Base-by-base conservation (phyloP, 169 alveolate species). In the Plasmodium blacklocki region DNA sequence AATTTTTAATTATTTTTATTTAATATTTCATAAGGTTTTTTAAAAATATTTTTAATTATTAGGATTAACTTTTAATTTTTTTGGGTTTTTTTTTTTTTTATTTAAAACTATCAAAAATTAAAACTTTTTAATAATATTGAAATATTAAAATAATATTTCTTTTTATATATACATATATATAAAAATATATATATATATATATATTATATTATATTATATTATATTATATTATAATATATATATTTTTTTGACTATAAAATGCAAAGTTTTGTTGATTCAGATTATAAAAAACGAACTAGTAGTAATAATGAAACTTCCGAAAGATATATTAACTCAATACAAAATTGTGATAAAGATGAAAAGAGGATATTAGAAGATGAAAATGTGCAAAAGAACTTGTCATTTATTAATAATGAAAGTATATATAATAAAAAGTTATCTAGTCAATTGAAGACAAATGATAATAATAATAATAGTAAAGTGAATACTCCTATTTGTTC, bases 241-340 rank as follows among this genome's bases (percentile, higher is more conserved):
- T 52, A 47, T 9, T 39, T 39, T 39, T 39, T 39, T 39, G 47
- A 39, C 47, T 39, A 56, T 39, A 80, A 73, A 43, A 80, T 80
- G 90, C 85, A 80, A 80, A 80, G 59, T 58, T 49, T 45, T 59
- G 78, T 66, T 50, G 58, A 78, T 70, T 39, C 70, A 23, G 71
- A 18, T 58, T 39, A 67, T 19, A 78, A 15, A 23, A 64, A 21
- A 68, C 21, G 12, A 11, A 50, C 23, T 56, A 63, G n/a, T 49
- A 39, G 9, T 39, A 39, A 39, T 39, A 43, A 68, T 80, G 67
- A n/a, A 80, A 67, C 15, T 80, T 80, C 73, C 15, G 68, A 54
- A 19, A 80, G 32, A 29, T 50, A 21, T 64, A 76, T 26, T 62
- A 45, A 15, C 39, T 29, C 26, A 9, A 56, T 56, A 56, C 18